phyloP scores from a whole-genome alignment of 805 yeast genomes.

The Wickerhamiella qilinensis region DNA sequence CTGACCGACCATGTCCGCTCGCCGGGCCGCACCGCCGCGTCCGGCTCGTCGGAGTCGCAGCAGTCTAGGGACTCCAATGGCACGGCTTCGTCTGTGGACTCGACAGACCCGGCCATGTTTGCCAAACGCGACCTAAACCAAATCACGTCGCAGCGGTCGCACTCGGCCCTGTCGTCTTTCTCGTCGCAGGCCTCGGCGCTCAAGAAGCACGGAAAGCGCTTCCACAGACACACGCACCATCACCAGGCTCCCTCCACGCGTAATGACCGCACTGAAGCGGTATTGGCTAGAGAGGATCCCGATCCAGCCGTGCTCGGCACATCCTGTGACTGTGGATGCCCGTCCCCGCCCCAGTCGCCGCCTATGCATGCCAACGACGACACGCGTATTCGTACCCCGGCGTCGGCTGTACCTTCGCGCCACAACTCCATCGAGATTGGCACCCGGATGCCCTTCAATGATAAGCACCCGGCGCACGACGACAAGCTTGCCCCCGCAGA shows the following conservation, averaged over 20 bases:
- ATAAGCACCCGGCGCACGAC: constrained; percentile 1
- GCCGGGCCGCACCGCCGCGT: background rate
- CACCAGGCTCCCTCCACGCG: constrained; percentile 1
- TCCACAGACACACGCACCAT: constrained; percentile 4
- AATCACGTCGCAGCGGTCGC: background rate
- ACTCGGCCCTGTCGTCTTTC: constrained; percentile 5
- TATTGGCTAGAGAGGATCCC: constrained; percentile 2
- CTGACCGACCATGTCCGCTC: background rate
- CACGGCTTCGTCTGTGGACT: constrained; percentile 1
- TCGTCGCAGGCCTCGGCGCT: constrained; percentile 7
- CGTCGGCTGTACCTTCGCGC: constrained; percentile 16
- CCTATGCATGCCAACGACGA: constrained; percentile 17
- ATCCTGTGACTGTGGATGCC: constrained; percentile 16
- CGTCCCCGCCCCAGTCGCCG: constrained; percentile 13
- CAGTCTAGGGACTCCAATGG: background rate
- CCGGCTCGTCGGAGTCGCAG: background rate
- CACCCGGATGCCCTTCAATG: constrained; percentile 14
- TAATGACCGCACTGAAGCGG: background rate
- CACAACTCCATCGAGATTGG: constrained; percentile 19
- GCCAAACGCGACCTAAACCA: constrained; percentile 5
- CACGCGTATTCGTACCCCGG: constrained; percentile 21
- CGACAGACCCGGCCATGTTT: constrained; percentile 3
- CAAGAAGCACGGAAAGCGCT: constrained; percentile 2
- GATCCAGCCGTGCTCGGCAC: constrained; percentile 12
- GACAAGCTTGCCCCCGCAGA: constrained; percentile 5